Evolutionary conservation across 345 rosid species (phyloP), one percentile per base, ranked within the genome.

Genomic region (Gynandropsis gynandra): DNA sequence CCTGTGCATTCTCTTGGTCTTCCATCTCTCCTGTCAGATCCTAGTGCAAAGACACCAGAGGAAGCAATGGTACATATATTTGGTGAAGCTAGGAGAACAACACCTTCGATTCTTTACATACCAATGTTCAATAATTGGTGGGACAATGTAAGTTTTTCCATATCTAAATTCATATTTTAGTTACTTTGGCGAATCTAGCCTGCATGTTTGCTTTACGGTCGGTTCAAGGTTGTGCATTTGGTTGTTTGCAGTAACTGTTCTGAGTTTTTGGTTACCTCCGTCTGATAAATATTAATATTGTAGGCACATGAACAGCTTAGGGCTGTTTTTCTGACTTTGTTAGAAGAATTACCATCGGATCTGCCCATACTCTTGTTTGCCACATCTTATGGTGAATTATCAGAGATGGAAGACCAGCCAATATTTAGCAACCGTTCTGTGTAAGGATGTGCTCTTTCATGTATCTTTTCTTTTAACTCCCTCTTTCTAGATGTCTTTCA

Each of bases 61-160:
- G 98, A 92, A 74, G 98, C 98, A 17, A 48, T 92, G 75, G 98
- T 92, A 42, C 98, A 92, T 71, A 83, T 92, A 72, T 92, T 92
- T 76, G 81, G 90, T 36, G 98, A 92, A 85, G 97, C 98, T 31
- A 81, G 97, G 74, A 85, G 95, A 80, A 77, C 88, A 4, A 92
- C 90, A 41, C 97, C 98, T 18, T 92, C 98, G 16, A 79, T 92
- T 60, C 87, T 92, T 55, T 87, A 92, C 58, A 72, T 92, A 62
- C 86, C 97, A 6, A 89, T 87, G 62, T 87, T 92, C 51, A 72
- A 81, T 61, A 93, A 87, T 66, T 92, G 98, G 98, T 87, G 98
- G 98, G 98, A 92, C 52, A 87, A 76, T 45, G 98, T 87, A 79
- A 72, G 85, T 72, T 44, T 45, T 64, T 62, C 50, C 3, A 35